Base-by-base conservation (phyloP, 2,329 filamentous ascomycete species). In the Zymoseptoria ardabiliae region DNA sequence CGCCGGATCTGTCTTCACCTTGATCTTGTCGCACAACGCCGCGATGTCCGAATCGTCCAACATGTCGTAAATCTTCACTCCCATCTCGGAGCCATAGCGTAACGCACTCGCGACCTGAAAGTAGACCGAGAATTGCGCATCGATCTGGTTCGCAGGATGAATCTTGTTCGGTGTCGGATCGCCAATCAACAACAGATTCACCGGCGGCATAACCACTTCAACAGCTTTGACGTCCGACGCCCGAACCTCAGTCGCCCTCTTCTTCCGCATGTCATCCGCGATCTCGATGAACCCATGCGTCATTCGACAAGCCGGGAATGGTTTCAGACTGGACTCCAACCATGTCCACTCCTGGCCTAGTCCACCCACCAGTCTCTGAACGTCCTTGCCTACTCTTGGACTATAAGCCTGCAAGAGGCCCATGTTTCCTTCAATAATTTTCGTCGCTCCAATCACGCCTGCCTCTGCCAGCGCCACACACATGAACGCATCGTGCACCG, bases 401-500 rank as follows among this genome's bases (percentile, higher is more conserved):
- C 66, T 68, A 52, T 71, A 71, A 2, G 66, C 69, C 41, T 70
- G 60, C 50, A 71, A 54, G 58, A 71, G 69, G 2, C 69, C 69
- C 59, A 63, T 65, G 45, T 69, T 67, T 30, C 69, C 69, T 50
- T 71, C 69, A 11, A 71, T 57, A 20, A 65, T 67, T 23, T 52
- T 59, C 13, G 64, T 66, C 0, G 69, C 69, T 3, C 69, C 69
- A 1, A 70, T 30, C 1, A 74, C 71, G 5, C 72, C 73, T 6
- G 71, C 68, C 59, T 74, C 71, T 3, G 72, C 73, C 11, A 75
- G 63, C 13, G 61, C 62, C 7, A 74, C 70, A 59, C 70, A 74
- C 55, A 74, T 52, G 55, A 74, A 74, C 2, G 73, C 73, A 63
- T 75, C 73, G 54, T 75, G 72, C 10, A 71, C 72, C 4, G 73